Base-by-base conservation (phyloP, 139 green algal genomes). In the Protoeuglena noctilucae region DNA sequence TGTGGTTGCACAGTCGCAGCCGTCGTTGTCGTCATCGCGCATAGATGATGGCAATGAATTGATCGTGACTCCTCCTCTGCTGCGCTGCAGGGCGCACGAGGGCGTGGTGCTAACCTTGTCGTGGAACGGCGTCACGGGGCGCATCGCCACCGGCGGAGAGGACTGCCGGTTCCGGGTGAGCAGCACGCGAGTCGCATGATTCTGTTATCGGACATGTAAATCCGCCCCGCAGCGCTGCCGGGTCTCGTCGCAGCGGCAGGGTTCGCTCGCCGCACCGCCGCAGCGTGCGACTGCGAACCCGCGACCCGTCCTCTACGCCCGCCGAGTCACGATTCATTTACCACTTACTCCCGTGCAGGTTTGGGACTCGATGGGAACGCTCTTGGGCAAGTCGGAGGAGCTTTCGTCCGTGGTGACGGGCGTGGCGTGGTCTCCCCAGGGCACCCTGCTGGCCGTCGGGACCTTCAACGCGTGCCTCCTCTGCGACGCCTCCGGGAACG, bases 131-230 rank as follows among this genome's bases (percentile, higher is more conserved):
- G 68, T 78, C 26, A 83, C 71, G 58, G 54, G 72, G 47, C 62
- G 81, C 12, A 78, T 93, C 21, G 71, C 87, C 5, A 73, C 68
- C 9, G 81, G 74, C 0, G 81, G 76, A 1, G 82, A 93, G 56
- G 82, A 89, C 69, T 81, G 78, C 63, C 73, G 66, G 34, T 93
- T 85, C 66, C 68, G 69, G 48, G 59, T 56, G 23, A 25, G 54
- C 17, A 3, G 41, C 24, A 47, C 9, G 1, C 16, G 47, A 41
- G 25, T 27, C 25, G 56, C 41, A 31, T 27, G 25, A n/a, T 26
- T 16, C 12, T 43, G 30, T 54, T 9, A 53, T n/a, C n/a, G n/a
- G n/a, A n/a, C n/a, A n/a, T n/a, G n/a, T n/a, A n/a, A n/a, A n/a
- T n/a, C n/a, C n/a, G n/a, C n/a, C n/a, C n/a, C n/a, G n/a, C n/a